Evolutionary conservation across 2,329 filamentous ascomycete species (phyloP), one percentile per base, ranked within the genome.

Genomic region (Penicillium hesseltinei): DNA sequence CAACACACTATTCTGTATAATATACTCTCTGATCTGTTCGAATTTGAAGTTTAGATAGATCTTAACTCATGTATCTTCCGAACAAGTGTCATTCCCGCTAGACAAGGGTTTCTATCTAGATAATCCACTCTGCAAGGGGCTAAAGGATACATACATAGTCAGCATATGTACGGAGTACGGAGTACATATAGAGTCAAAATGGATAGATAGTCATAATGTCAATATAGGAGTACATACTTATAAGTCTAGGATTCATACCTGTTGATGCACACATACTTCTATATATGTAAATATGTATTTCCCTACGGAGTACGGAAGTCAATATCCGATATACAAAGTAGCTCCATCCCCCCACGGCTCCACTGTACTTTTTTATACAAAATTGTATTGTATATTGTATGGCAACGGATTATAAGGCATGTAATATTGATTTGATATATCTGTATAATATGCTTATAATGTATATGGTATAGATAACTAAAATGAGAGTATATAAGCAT

Each of bases 61-160:
- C n/a, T 21, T 15, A 15, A 9, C 17, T 29, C 10, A n/a, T 35
- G 10, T 46, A 4, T 35, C 19, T 47, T 47, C 31, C 11, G 9
- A 36, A 47, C 42, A 29, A 27, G 9, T 36, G 31, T 51, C 48
- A 31, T 29, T 31, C 27, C 21, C 31, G 31, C 31, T 29, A 44
- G 44, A 49, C 21, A 35, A 25, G 27, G 44, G 13, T 42, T 5
- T 29, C 51, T 54, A n/a, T 17, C n/a, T 13, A 13, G 19, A n/a
- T 19, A 44, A 45, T 51, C 46, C 53, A 51, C 53, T 45, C 47
- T 51, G 54, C 27, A 56, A 52, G 54, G 52, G 52, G 52, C 21
- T 36, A 27, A 40, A 48, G 19, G 13, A 19, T 39, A 10, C 4
- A 21, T 38, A 38, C 5, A 15, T 35, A 31, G 15, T 17, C 15